Percentiles rank a stretch among this genome's conserved stretches.
phyloP scores from a whole-genome alignment of 108 stramenopile species.

The Bacterosira constricta region DNA sequence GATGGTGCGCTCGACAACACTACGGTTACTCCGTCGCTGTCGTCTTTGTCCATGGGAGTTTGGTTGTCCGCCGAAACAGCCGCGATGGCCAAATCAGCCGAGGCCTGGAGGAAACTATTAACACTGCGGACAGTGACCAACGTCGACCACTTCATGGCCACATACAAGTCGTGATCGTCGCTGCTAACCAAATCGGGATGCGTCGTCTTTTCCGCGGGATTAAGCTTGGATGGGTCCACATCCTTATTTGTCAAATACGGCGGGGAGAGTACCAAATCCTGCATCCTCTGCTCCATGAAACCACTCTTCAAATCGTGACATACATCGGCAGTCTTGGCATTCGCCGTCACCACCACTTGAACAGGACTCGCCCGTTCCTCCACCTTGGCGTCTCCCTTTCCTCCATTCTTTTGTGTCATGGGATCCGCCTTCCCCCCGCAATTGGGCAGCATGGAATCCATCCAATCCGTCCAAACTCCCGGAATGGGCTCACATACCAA shows the following conservation, averaged over 20 bases:
- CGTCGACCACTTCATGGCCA: conserved; percentile 86
- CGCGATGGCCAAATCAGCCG: conserved; percentile 83
- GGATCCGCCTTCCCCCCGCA: conserved; percentile 78
- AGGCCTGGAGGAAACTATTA: conserved; percentile 82
- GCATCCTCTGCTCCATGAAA: conserved; percentile 86
- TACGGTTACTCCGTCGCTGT: conserved; percentile 58
- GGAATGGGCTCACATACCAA: conserved; percentile 87
- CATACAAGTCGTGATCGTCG: conserved; percentile 84
- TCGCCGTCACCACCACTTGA: conserved; percentile 84
- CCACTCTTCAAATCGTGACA: conserved; percentile 89
- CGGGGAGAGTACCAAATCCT: conserved; percentile 80
- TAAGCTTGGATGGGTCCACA: conserved; percentile 30
- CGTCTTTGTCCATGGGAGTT: conserved; percentile 22
- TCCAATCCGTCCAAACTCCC: conserved; percentile 87
- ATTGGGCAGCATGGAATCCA: conserved; percentile 74
- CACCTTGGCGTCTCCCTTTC: conserved; percentile 39
- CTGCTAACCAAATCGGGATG: conserved; percentile 84
- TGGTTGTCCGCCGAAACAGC: conserved; percentile 62
- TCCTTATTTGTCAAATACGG: conserved; percentile 63
- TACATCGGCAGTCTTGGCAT: conserved; percentile 75
- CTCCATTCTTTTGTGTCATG: conserved; percentile 29
- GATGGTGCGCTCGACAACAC: conserved; percentile 54
- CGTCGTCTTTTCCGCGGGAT: conserved; percentile 73
- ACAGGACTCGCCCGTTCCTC: conserved; percentile 86
- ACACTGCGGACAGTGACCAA: conserved; percentile 71